Evolutionary conservation across 2,329 filamentous ascomycete species (phyloP), one percentile per base, ranked within the genome.

Genomic region (Tolypocladium tundrense): DNA sequence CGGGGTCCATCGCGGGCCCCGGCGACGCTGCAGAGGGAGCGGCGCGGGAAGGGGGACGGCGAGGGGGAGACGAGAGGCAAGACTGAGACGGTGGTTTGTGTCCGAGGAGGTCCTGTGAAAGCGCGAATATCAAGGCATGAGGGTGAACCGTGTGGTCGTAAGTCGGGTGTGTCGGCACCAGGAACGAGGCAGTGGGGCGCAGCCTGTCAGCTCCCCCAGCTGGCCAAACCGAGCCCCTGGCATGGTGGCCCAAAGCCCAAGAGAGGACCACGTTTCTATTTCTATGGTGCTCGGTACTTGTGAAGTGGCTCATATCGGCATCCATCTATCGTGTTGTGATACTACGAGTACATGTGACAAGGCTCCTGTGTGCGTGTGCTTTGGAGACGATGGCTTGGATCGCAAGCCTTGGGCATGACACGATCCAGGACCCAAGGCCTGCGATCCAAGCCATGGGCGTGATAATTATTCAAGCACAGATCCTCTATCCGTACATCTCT

Each of bases 1-100:
- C 50, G 7, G 63, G 57, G 43, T 71, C 69, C 71, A 73, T 72
- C 33, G 42, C 40, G 55, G 14, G n/a, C 9, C 50, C 16, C 13
- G 19, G 45, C 16, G 21, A 35, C 43, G 33, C 21, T 40, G 48
- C 16, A 51, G 27, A 39, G 42, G 14, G 43, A 48, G 43, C 48
- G 2, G 19, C 27, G 45, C 43, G 24, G 13, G 13, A 7, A 33
- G 6, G 13, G 14, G 45, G 24, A 53, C 27, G 27, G 14, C 6
- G 37, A 31, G 51, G 5, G 37, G n/a, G 10, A 24, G 48, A 40
- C 2, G 13, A 27, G 16, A 9, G 10, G 9, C 35, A 35, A 53
- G 27, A n/a, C 48, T 8, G 4, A 16, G 39, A 19, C 7, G 2
- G 10, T n/a, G 16, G 2, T 9, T 19, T 9, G 48, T 27, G 16